These are phyloP conservation scores for Neurospora sp. DNA, from an alignment of 495 filamentous ascomycete species.

Conservation along the genomic window DNA sequence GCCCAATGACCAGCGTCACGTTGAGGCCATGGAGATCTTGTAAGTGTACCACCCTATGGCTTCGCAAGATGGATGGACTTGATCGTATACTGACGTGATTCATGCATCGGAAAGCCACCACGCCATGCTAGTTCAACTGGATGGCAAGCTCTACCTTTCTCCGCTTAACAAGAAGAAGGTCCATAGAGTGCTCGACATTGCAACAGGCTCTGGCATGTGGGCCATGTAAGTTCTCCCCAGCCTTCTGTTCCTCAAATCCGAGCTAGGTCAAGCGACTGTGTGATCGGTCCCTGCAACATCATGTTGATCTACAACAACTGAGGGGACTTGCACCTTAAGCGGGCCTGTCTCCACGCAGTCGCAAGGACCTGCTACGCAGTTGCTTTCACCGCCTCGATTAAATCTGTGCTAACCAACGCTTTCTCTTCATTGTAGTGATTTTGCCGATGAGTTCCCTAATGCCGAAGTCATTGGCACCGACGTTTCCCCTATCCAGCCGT, in stretches of 20 bases:
- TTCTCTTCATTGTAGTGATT: slow-evolving; percentile 8
- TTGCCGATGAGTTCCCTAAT: slow-evolving; percentile 38
- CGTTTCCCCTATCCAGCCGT: slow-evolving; percentile 45
- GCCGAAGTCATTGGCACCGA: slow-evolving; percentile 51
- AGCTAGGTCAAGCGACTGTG: background rate
- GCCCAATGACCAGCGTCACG: slow-evolving; percentile 17
- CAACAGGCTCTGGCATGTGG: slow-evolving; percentile 32
- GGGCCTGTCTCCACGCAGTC: background rate
- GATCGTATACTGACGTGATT: background rate
- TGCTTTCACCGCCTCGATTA: background rate
- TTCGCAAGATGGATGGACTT: background rate
- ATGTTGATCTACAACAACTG: background rate
- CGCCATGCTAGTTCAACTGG: slow-evolving; percentile 28
- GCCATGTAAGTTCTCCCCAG: slow-evolving; percentile 11
- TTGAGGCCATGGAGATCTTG: slow-evolving; percentile 16
- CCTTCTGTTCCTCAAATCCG: background rate
- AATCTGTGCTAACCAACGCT: background rate
- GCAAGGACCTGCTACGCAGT: background rate
- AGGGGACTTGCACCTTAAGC: background rate
- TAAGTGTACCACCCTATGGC: background rate
- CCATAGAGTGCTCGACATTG: slow-evolving; percentile 30
- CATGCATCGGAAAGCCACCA: slow-evolving; percentile 12
- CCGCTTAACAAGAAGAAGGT: slow-evolving; percentile 32
- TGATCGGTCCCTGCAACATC: background rate
- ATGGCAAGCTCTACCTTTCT: slow-evolving; percentile 44